Conservation (phyloP, 805 yeast genomes). For the Spathaspora boniae region DNA sequence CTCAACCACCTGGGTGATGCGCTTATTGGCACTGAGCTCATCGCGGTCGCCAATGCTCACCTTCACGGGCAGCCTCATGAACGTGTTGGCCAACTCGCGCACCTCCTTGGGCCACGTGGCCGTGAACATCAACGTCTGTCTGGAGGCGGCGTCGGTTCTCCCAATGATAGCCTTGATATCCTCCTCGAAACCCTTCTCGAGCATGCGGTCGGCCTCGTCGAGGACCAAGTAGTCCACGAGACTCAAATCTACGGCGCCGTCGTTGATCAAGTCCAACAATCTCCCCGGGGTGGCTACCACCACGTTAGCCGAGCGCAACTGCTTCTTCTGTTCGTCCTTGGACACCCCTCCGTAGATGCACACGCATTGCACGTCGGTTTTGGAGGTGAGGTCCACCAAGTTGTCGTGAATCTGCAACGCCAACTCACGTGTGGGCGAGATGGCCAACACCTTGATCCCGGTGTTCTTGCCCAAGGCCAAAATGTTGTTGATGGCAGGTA, state of each 20-base stretch:
- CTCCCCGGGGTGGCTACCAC: slow-evolving; percentile 99
- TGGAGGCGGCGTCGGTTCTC: slow-evolving; percentile 41
- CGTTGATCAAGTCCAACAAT: slow-evolving; percentile 83
- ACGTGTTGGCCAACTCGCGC: slow-evolving; percentile 81
- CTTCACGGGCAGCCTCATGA: slow-evolving; percentile 83
- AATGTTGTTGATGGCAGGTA: slow-evolving; percentile 86
- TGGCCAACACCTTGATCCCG: slow-evolving; percentile 72
- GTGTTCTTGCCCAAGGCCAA: slow-evolving; percentile 38
- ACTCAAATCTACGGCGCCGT: slow-evolving; percentile 72
- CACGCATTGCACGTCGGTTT: slow-evolving; percentile 63
- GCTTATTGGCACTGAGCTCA: slow-evolving; percentile 89
- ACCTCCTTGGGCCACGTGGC: slow-evolving; percentile 99
- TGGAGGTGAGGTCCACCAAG: slow-evolving; percentile 59
- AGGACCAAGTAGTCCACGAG: slow-evolving; percentile 75
- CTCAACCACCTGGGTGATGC: slow-evolving; percentile 91
- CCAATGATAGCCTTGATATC: slow-evolving; percentile 85
- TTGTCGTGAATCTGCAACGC: slow-evolving; percentile 93
- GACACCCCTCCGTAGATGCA: slow-evolving; percentile 98
- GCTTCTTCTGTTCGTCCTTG: slow-evolving; percentile 78
- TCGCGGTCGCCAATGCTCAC: slow-evolving; percentile 93
- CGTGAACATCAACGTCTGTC: slow-evolving; percentile 97
- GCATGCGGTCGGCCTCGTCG: slow-evolving; percentile 99
- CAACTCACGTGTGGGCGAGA: slow-evolving; percentile 96
- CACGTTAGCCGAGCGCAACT: slow-evolving; percentile 59
- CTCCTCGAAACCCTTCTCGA: slow-evolving; percentile 97